A percentile compares a stretch with the other conserved stretches of the same genome.
Evolutionary conservation across 106 monocot species (phyloP).

Genomic region (Phalaenopsis equestris): DNA sequence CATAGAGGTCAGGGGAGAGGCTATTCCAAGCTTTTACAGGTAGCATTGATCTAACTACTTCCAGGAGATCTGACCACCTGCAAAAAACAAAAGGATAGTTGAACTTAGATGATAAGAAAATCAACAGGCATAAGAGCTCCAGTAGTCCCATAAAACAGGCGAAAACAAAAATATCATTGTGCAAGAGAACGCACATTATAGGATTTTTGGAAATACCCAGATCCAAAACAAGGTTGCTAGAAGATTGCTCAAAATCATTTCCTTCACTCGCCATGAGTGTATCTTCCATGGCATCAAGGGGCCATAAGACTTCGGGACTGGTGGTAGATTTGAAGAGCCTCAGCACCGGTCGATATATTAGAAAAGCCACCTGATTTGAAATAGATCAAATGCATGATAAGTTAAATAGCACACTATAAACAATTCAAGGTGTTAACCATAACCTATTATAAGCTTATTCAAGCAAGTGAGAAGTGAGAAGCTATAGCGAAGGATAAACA

Average conservation of each 20-base stretch:
- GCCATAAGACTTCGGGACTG: conserved; percentile 69
- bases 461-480: neutral
- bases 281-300: conserved; percentile 43
- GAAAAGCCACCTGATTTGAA: conserved; percentile 78
- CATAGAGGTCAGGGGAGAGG: conserved; percentile 91
- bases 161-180: neutral
- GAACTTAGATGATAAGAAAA: neutral
- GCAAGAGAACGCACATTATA: conserved; percentile 42
- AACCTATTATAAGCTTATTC: neutral
- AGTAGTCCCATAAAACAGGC: neutral
- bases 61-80: conserved; percentile 87
- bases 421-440: neutral
- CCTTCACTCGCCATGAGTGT: conserved; percentile 17
- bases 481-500: neutral
- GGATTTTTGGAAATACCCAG: conserved; percentile 34
- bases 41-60: conserved; percentile 48
- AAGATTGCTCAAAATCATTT: conserved; percentile 29
- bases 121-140: neutral
- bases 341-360: conserved; percentile 93
- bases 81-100: neutral
- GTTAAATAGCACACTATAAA: neutral
- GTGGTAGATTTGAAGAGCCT: conserved; percentile 66
- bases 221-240: conserved; percentile 42
- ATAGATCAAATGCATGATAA: neutral
- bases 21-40: conserved; percentile 86